Percentiles rank a stretch among this genome's conserved stretches.
Evolutionary conservation across 768 basidiomycete genomes (phyloP).

Genomic region (Rhodotorula taiwanensis): DNA sequence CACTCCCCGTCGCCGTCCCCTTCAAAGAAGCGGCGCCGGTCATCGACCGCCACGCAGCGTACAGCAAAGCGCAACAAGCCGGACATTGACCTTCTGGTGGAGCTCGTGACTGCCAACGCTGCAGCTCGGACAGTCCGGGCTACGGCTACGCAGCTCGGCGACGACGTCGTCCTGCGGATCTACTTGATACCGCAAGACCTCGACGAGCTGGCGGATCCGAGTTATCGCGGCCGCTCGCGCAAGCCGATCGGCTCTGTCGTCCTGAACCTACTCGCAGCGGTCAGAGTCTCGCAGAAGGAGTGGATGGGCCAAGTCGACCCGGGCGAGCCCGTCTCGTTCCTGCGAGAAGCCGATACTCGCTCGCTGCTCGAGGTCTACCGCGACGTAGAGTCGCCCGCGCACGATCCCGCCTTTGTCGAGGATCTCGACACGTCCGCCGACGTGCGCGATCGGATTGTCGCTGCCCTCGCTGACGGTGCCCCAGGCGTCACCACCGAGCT

Average conservation of each 20-base stretch:
- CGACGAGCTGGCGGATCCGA: background rate
- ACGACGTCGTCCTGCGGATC: conserved; percentile 8
- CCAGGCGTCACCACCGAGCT: conserved; percentile 20
- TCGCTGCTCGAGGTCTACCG: conserved; percentile 37
- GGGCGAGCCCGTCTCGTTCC: background rate
- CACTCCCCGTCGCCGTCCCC: no score
- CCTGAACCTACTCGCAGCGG: background rate
- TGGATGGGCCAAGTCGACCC: conserved; percentile 1
- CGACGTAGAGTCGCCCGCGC: conserved; percentile 6
- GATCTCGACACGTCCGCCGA: conserved; percentile 8
- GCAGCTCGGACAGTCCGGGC: background rate
- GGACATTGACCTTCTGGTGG: conserved; percentile 2
- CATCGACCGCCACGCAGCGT: background rate
- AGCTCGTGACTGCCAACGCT: background rate
- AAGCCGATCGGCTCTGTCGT: background rate
- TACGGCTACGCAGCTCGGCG: background rate
- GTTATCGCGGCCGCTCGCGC: no score
- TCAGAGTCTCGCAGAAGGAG: background rate
- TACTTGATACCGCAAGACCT: conserved; percentile 30
- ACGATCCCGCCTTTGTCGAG: background rate
- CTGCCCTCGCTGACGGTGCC: conserved; percentile 6
- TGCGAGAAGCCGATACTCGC: conserved; percentile 8
- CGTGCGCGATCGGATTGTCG: conserved; percentile 7
- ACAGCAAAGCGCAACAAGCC: background rate
- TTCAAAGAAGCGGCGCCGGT: background rate